phyloP scores from a whole-genome alignment of 148 eudicot species.

The Cornus controversa region DNA sequence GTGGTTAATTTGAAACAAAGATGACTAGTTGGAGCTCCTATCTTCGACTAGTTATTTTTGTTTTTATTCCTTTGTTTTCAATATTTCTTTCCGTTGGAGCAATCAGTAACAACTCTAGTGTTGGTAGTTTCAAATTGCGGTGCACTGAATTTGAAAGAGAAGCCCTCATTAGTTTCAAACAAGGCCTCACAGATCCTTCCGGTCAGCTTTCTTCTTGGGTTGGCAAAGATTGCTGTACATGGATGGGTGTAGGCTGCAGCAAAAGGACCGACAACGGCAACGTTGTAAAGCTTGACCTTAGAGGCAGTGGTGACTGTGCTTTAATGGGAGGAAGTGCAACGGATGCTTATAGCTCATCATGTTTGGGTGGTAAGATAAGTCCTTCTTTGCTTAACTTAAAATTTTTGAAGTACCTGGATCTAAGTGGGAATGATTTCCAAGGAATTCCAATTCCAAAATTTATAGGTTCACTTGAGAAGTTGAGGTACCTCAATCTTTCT shows the following conservation, averaged over 20 bases:
- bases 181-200: conserved; percentile 11
- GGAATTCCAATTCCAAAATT: conserved; percentile 4
- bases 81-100: not conserved
- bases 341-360: not conserved
- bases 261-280: not conserved
- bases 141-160: conserved; percentile 9
- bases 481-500: conserved; percentile 10
- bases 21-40: not conserved
- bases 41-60: not conserved
- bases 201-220: conserved; percentile 14
- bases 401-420: conserved; percentile 9
- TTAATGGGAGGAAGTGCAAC: no score
- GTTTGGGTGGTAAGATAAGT: conserved; percentile 5
- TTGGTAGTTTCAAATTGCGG: not conserved
- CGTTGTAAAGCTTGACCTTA: conserved; percentile 9
- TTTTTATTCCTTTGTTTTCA: not conserved
- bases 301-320: not conserved
- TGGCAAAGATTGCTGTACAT: conserved; percentile 4
- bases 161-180: conserved; percentile 5
- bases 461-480: conserved; percentile 8
- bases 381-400: conserved; percentile 6
- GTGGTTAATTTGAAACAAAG: no score
- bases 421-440: conserved; percentile 6
- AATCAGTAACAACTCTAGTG: not conserved
- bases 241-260: conserved; percentile 10